Base-by-base conservation (phyloP, 2,329 filamentous ascomycete species). In the Biscogniauxia mediterranea region DNA sequence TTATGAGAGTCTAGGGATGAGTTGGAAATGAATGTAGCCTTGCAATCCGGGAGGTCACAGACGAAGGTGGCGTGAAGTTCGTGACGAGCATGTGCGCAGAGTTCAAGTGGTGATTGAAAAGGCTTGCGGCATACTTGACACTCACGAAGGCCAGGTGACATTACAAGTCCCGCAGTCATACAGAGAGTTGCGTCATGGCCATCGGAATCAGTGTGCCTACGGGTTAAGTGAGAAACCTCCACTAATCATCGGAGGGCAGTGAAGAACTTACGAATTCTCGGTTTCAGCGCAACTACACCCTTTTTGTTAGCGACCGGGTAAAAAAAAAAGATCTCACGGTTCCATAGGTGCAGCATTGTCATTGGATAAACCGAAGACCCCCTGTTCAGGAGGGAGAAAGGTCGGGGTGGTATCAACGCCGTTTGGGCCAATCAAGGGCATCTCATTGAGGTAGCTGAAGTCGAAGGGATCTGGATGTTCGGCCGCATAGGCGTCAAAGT, bases 291-390 rank as follows among this genome's bases (percentile, higher is more conserved):
- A 13, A 52, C n/a, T 25, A 66, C 70, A 72, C 70, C 71, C 70
- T 73, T 68, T 71, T 73, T 73, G 65, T 73, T 71, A 73, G 72
- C 68, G 68, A 61, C 3, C 55, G 3, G 28, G 52, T 17, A 65
- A 70, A 72, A 74, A 71, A 73, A 71, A 73, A 71, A 67, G 25
- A 55, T 15, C 68, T 72, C 66, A 73, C 71, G 55, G 50, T 62
- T 72, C 65, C 56, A 52, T 42, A 25, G 56, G 11, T 2, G 38
- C 54, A 57, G 59, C 61, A 68, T 63, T 61, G 58, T 61, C 67
- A 51, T 59, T 54, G 63, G 61, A 59, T 55, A 58, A 53, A 56
- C 56, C 49, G 17, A 21, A 25, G 49, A 20, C 32, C 20, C 32
- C 23, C 32, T 15, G 26, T 13, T 55, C 52, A 15, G 17, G 20